Base-by-base conservation (phyloP, 139 green algal species). In the Pleodorina starrii region DNA sequence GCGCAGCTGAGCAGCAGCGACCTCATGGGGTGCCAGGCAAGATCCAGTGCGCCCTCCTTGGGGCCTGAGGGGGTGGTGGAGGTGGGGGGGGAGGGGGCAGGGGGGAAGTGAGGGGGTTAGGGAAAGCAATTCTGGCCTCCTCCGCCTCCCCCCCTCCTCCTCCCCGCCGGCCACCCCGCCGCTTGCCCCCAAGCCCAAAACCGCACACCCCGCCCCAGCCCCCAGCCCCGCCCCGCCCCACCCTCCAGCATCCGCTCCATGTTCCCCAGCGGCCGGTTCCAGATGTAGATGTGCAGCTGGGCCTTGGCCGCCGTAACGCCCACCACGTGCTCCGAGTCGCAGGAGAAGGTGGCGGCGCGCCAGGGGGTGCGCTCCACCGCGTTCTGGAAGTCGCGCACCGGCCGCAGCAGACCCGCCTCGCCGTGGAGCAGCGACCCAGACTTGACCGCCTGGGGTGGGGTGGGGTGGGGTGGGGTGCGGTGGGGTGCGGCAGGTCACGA, bases 21-120 rank as follows among this genome's bases (percentile, higher is more conserved):
- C 3, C 87, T 88, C 35, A 90, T 86, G 2, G 97, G 97, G 90
- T 99, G 96, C 95, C 96, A 99, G 9, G 90, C 86, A 51, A 98
- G 66, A 42, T 95, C 91, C 73, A 74, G 32, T n/a, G 90, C 80
- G 12, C 92, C 82, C 54, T 97, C 94, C 76, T 92, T 94, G 42
- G 94, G 92, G 27, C 92, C 92, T 96, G 93, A 46, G 75, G 48
- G 1, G 35, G 46, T 27, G 74, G 25, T 40, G 46, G 74, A 44
- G 23, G 74, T 2, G 69, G 38, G 36, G 29, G 69, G 36, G 36
- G 12, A 19, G 66, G 66, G n/a, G 66, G 6, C 9, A 43, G 66
- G 66, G 66, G n/a, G n/a, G n/a, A n/a, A n/a, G n/a, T n/a, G n/a
- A n/a, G n/a, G n/a, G n/a, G n/a, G n/a, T n/a, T n/a, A n/a, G n/a